Conservation (phyloP, 2,329 filamentous ascomycete species). For the Ophiocordyceps sinensis region DNA sequence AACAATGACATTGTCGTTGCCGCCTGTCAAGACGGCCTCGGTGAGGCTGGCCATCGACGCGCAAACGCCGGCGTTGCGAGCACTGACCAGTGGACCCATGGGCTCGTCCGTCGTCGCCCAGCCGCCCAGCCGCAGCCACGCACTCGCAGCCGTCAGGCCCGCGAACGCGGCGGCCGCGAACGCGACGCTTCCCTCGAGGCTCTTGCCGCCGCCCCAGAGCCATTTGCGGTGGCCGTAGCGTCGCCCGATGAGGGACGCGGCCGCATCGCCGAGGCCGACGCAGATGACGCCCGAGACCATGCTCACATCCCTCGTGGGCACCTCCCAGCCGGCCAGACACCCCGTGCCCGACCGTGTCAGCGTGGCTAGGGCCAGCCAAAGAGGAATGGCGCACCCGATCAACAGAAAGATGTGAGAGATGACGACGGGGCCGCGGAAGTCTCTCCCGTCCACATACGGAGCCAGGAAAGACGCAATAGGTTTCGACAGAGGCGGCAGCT, state of each 20-base stretch:
- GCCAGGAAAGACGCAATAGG: conserved; percentile 77
- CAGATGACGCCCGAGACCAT: conserved; percentile 91
- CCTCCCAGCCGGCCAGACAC: conserved; percentile 60
- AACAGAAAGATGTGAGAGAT: conserved; percentile 93
- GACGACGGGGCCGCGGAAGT: conserved; percentile 85
- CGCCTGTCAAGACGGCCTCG: conserved; percentile 87
- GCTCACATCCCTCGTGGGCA: conserved; percentile 58
- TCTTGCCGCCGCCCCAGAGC: conserved; percentile 95
- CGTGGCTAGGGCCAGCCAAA: conserved; percentile 76
- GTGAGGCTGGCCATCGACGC: conserved; percentile 75
- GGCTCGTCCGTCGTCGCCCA: conserved; percentile 47
- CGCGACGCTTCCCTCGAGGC: conserved; percentile 71
- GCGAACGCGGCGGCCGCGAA: conserved; percentile 68
- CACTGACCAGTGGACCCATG: conserved; percentile 11
- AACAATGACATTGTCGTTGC: conserved; percentile 97
- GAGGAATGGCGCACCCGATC: conserved; percentile 84
- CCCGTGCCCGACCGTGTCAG: conserved; percentile 40
- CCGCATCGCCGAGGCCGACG: conserved; percentile 89
- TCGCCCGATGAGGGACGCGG: conserved; percentile 77
- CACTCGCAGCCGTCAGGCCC: conserved; percentile 55
- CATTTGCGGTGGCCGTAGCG: conserved; percentile 80
- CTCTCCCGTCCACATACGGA: conserved; percentile 87
- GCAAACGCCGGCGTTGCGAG: conserved; percentile 58
- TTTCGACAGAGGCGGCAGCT: conserved; percentile 77
- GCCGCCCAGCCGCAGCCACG: conserved; percentile 63